Base-by-base conservation (phyloP, 1,284 basidiomycete genomes). In the Sanghuangporus sanghuang region DNA sequence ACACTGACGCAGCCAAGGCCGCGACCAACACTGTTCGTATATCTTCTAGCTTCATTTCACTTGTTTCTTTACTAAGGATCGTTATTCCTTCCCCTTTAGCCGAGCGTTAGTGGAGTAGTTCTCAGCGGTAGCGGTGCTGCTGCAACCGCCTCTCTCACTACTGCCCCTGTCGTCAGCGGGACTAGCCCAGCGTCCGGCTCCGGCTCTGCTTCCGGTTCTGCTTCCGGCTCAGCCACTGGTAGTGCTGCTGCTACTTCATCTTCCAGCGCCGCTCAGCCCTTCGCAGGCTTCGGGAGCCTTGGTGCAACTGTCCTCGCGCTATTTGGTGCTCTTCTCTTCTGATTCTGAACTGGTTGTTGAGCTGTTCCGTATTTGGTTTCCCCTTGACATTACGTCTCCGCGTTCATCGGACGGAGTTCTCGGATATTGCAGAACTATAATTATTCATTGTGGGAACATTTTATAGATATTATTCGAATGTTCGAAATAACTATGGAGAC, bases 291-390 rank as follows among this genome's bases (percentile, higher is more conserved):
- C 62, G 57, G 44, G 48, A 39, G 48, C 50, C 16, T 53, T 16
- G 62, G 56, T 14, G 48, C 48, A n/a, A 35, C 48, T n/a, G 18
- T 63, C 44, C 61, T 63, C 32, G 62, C 62, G 11, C 57, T 63
- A 23, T 27, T 63, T 38, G 62, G 62, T 39, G 62, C 62, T 40
- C 42, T 56, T 7, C 61, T 63, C 14, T 35, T 63, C 56, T 63
- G 40, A 63, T 35, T 63, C 48, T 63, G 40, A 63, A 40, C 35
- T 54, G 8, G 35, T 36, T 32, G 48, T 27, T 49, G 11, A 36
- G 12, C 16, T 5, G 32, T 9, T 16, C 39, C 21, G 16, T 27
- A 42, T 58, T 12, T 32, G 3, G 3, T 46, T n/a, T 46, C 44
- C 6, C 44, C 44, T n/a, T n/a, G 16, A 4, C 16, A 7, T 46